A percentile compares a stretch with the other conserved stretches of the same genome.
Conservation (phyloP, 345 rosid genomes). For the Syzygium jambos region DNA sequence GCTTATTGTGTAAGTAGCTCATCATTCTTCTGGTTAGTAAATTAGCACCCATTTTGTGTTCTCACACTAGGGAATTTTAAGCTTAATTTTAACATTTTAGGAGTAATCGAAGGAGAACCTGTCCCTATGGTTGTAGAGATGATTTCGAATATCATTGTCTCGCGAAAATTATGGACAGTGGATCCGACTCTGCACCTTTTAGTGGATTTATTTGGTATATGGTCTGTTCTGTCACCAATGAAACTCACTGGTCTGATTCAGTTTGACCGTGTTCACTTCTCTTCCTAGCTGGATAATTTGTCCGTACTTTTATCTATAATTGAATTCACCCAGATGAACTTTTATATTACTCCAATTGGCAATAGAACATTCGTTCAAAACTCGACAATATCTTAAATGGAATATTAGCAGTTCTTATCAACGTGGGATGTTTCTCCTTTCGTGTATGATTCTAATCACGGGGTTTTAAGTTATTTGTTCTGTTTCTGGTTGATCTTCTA, state of each 20-base stretch:
- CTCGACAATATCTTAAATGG: neutral
- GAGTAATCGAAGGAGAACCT: neutral
- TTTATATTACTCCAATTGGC: neutral
- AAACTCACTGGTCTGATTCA: neutral
- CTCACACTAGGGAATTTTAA: neutral
- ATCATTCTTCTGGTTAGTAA: neutral
- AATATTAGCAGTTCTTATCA: neutral
- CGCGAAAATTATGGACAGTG: neutral
- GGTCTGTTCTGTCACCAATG: neutral
- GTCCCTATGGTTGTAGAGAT: neutral
- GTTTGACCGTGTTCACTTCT: neutral
- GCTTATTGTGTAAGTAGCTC: neutral
- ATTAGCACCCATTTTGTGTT: neutral
- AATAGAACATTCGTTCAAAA: neutral
- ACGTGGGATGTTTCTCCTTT: neutral
- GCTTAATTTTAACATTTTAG: neutral
- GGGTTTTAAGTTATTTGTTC: neutral
- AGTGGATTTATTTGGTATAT: neutral
- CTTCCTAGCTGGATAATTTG: neutral
- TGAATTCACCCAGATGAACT: neutral
- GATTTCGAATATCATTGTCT: neutral
- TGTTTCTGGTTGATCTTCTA: neutral
- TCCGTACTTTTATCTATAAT: neutral
- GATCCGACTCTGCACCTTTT: neutral
- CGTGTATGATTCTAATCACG: neutral